Evolutionary conservation across 2,329 filamentous ascomycete genomes (phyloP), one percentile per base, ranked within the genome.

Genomic region (Aureobasidium vineae): DNA sequence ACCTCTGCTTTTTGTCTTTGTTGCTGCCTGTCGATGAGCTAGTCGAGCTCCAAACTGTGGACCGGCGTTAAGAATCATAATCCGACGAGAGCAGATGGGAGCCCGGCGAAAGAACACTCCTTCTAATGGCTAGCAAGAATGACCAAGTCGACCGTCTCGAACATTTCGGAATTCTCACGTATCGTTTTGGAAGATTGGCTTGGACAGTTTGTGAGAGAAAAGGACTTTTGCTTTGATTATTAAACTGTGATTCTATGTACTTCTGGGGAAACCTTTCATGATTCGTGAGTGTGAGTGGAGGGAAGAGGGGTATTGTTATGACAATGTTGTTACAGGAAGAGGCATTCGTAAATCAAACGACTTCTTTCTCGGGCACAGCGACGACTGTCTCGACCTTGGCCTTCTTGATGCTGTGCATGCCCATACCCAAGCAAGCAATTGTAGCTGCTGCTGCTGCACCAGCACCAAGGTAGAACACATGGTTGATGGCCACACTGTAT

Each of bases 401-500:
- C 28, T 63, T 63, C 49, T 64, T 64, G 49, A 64, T 64, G 19
- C 49, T 54, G 4, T 54, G 50, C 47, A 36, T 45, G 3, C 61
- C 61, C 61, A 64, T 64, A 26, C 61, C 61, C 11, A 64, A 8
- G 41, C 61, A 64, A 11, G 36, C 49, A 7, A 64, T 4, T 5
- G 49, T 45, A 21, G 61, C 47, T n/a, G 19, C 61, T 15, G 49
- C 61, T 7, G 49, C 60, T 19, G 47, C 36, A 2, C 61, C 61
- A 23, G 49, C 61, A 13, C 49, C 36, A 4, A 64, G 47, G 10
- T 54, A 64, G 10, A 53, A 64, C 1, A 64, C 61, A 19, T 49
- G 47, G 36, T 81, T 81, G 41, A 91, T 75, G 0, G 87, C 80
- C 21, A 79, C 73, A 72, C 90, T 90, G 77, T 91, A 91, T 0